Evolutionary conservation across 139 green algal species (phyloP), one percentile per base, ranked within the genome.

Genomic region (Chlamydomonas applanata): DNA sequence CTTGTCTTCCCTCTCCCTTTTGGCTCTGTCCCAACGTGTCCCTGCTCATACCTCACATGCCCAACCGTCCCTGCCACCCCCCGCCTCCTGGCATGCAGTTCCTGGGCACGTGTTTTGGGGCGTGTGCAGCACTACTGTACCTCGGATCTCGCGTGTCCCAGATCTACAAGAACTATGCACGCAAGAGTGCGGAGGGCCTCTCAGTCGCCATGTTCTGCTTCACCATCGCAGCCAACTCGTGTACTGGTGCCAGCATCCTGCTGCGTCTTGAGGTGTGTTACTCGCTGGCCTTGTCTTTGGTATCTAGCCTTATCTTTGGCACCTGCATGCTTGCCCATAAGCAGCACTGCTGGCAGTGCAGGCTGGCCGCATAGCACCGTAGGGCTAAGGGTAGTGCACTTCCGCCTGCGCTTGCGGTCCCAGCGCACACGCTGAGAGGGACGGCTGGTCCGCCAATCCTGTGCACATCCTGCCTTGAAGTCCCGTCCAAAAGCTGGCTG

Each of bases 121-220:
- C 89, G 67, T 60, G 82, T 19, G 91, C 87, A n/a, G 88, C 80
- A 14, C 69, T 88, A 14, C 87, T 97, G 71, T 98, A 98, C 83
- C 81, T 98, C 24, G 65, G 59, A 27, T 89, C 80, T 9, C 86
- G 94, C 5, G 0, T 94, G 11, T 90, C 84, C 35, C 94, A 98
- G 84, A 93, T 98, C 27, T 72, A 72, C 27, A 93, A 92, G 72
- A 98, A 97, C 81, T 68, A 22, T 34, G 4, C 19, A 20, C 67
- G 54, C 53, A 64, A 85, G 35, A 87, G 69, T 9, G 85, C 83
- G 1, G 92, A 94, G 78, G 93, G 93, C 0, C 84, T 97, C 45
- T 87, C 86, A 22, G 27, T 85, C 16, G 59, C 70, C 52, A 96
- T 97, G 90, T 97, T 97, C 73, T n/a, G 89, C n/a, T 82, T 85